phyloP scores from a whole-genome alignment of 129 eudicot species.

The Solidago caesia region DNA sequence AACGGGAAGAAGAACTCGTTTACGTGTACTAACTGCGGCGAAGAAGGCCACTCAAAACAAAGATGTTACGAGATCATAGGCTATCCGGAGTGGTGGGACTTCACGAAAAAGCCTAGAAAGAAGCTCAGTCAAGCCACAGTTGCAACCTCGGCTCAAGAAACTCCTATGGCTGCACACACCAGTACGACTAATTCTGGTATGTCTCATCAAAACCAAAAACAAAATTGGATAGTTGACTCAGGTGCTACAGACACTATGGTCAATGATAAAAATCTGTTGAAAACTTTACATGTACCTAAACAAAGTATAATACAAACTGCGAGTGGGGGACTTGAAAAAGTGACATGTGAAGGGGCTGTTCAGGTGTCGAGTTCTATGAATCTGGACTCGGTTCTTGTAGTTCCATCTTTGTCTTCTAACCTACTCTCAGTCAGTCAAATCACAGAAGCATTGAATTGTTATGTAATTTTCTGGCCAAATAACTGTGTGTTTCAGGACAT shows the following conservation, averaged over 20 bases:
- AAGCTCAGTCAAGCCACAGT: background rate
- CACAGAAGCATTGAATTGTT: too few species aligned
- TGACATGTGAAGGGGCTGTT: slow-evolving; percentile 14
- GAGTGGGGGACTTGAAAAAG: background rate
- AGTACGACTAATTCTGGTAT: too few species aligned
- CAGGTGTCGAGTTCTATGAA: background rate
- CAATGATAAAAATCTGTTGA: background rate
- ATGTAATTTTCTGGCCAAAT: background rate
- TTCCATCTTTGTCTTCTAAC: background rate
- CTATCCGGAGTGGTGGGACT: background rate
- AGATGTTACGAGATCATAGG: background rate
- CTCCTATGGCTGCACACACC: too few species aligned
- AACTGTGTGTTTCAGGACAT: background rate
- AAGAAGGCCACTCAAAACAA: slow-evolving; percentile 10
- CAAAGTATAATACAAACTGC: slow-evolving; percentile 11
- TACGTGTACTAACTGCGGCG: background rate
- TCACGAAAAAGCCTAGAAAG: background rate
- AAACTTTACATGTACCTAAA: background rate
- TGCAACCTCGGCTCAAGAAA: background rate
- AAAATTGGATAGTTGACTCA: background rate
- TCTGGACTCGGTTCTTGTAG: background rate
- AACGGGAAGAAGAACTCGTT: background rate
- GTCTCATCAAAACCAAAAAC: too few species aligned
- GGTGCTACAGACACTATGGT: slow-evolving; percentile 6
- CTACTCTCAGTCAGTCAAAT: background rate